Percentiles rank a stretch among this genome's conserved stretches.
phyloP scores from a whole-genome alignment of 495 filamentous ascomycete genomes.

The Aspergillus funiculosus region DNA sequence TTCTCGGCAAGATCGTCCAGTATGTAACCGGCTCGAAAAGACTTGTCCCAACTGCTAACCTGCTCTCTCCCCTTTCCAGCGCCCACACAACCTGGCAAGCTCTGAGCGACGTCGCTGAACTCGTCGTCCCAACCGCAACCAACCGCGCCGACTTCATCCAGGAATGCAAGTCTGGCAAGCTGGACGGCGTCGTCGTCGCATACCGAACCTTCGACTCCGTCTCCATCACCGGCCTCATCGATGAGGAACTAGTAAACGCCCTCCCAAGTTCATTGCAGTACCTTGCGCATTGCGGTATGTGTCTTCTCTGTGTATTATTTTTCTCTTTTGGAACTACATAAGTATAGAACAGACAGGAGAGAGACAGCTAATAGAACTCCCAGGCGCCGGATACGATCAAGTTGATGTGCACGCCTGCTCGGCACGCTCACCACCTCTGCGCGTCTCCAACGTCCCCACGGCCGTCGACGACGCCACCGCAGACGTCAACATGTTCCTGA shows the following conservation, averaged over 20 bases:
- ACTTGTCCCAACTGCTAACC: background rate
- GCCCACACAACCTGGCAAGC: slow-evolving; percentile 46
- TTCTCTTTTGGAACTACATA: too few species aligned
- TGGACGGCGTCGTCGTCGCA: slow-evolving; percentile 59
- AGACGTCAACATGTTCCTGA: slow-evolving; percentile 69
- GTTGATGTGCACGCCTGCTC: slow-evolving; percentile 67
- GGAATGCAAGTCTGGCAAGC: slow-evolving; percentile 62
- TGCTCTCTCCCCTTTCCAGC: slow-evolving; percentile 11
- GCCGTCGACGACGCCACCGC: slow-evolving; percentile 79
- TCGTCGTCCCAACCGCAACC: slow-evolving; percentile 43
- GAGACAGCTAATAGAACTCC: background rate
- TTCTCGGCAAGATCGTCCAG: slow-evolving; percentile 53
- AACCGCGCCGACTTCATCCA: slow-evolving; percentile 64
- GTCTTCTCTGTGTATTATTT: background rate
- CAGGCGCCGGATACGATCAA: slow-evolving; percentile 77
- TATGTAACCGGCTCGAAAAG: slow-evolving; percentile 26
- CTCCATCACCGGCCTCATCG: slow-evolving; percentile 52
- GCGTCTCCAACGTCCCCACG: slow-evolving; percentile 74
- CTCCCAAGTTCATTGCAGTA: slow-evolving; percentile 52
- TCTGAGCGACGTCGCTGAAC: slow-evolving; percentile 45
- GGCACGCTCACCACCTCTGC: slow-evolving; percentile 49
- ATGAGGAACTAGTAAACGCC: slow-evolving; percentile 58
- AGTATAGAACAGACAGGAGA: background rate
- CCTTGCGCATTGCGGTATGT: slow-evolving; percentile 50
- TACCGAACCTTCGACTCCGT: slow-evolving; percentile 73